Base-by-base conservation (phyloP, 164 flowering plant genomes). In the Taxillus chinensis region DNA sequence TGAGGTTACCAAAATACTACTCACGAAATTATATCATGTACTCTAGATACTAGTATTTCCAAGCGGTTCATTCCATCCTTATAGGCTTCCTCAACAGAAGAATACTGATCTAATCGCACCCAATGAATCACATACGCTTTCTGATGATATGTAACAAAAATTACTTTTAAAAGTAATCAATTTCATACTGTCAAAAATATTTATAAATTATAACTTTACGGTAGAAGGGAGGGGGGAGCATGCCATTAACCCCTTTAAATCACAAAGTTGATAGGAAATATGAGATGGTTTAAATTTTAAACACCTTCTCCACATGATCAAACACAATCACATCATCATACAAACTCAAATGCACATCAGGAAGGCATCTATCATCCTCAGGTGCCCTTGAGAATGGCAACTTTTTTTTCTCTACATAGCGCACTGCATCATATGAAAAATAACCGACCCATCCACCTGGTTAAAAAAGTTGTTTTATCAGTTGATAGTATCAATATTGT, bases 401-500 rank as follows among this genome's bases (percentile, higher is more conserved):
- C 67, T 86, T 95, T 68, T 84, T 91, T 79, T 75, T 85, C 81
- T 93, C 99, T 43, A 78, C 89, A 64, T 86, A 90, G 0, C 97
- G 87, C 62, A 95, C 88, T 9, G 95, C 86, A 67, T 95, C 99
- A 74, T 95, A 95, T 39, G 96, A 90, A 69, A 95, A 90, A 67
- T 83, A 95, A 27, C 97, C 97, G 40, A 87, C 95, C 97, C 97
- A 90, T 27, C 99, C 99, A 76, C 99, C 97, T 93, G 79, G 15
- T 38, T 68, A 82, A 46, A 48, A 48, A 57, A 60, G 27, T 62
- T 27, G 27, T 27, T 27, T 27, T 27, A 27, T 27, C 27, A 27
- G 27, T 2, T 27, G 27, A 27, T 27, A 0, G 2, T 27, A 27
- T 27, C 27, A 27, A 27, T 27, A 27, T 27, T 2, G 27, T 27